Percentiles rank a stretch among this genome's conserved stretches.
phyloP scores from a whole-genome alignment of 805 yeast species.

The Saccharomycopsis olivae region DNA sequence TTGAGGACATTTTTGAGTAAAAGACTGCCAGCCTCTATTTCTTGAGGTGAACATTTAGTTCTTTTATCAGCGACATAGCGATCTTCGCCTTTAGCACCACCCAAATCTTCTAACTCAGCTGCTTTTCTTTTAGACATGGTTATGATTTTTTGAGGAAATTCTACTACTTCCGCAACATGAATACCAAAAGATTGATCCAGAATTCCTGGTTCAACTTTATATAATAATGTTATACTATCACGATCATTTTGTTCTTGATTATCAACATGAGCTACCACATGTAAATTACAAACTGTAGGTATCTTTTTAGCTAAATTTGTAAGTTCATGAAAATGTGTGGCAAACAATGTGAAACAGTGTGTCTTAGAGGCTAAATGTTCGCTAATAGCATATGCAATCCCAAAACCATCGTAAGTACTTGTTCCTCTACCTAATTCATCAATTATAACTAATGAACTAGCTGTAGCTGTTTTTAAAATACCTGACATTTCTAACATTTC shows the following conservation, averaged over 20 bases:
- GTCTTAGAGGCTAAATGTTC: slow-evolving; percentile 67
- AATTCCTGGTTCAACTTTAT: slow-evolving; percentile 93
- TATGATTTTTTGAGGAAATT: slow-evolving; percentile 82
- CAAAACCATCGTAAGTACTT: slow-evolving; percentile 92
- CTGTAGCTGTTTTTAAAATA: slow-evolving; percentile 69
- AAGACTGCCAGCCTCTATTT: slow-evolving; percentile 39
- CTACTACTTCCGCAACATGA: slow-evolving; percentile 93
- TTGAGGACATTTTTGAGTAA: slow-evolving; percentile 38
- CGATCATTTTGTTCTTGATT: slow-evolving; percentile 27
- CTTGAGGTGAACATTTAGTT: slow-evolving; percentile 38
- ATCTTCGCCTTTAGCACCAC: slow-evolving; percentile 27
- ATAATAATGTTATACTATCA: slow-evolving; percentile 74
- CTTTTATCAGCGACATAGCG: slow-evolving; percentile 36
- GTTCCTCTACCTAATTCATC: slow-evolving; percentile 91
- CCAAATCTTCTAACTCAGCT: slow-evolving; percentile 63
- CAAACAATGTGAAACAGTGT: slow-evolving; percentile 77
- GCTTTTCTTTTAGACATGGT: slow-evolving; percentile 95
- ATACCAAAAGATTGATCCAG: slow-evolving; percentile 96
- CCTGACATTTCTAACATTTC: slow-evolving; percentile 94
- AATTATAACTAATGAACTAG: slow-evolving; percentile 71
- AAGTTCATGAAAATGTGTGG: slow-evolving; percentile 95
- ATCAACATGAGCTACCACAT: slow-evolving; percentile 87
- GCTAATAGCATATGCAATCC: slow-evolving; percentile 93
- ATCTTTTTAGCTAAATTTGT: slow-evolving; percentile 64
- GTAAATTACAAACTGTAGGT: slow-evolving; percentile 64